Conservation (phyloP, 345 rosid species). For the Arabidopsis suecica region DNA sequence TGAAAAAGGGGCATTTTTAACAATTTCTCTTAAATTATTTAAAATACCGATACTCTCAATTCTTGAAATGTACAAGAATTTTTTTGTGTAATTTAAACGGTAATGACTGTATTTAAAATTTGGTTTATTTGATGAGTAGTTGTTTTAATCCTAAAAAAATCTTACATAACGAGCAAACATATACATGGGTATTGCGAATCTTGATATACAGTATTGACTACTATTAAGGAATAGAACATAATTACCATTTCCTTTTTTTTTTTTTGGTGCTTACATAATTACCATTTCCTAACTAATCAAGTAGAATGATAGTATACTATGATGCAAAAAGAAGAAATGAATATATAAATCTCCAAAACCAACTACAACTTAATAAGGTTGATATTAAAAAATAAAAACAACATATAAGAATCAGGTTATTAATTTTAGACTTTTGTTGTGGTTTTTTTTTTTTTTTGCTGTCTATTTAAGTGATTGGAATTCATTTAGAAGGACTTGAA, state of each 20-base stretch:
- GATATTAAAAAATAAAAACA: background rate
- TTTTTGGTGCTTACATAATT: too few species aligned
- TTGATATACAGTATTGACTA: background rate
- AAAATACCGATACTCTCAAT: background rate
- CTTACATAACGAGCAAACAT: too few species aligned
- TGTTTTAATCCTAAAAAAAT: too few species aligned
- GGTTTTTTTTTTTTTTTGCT: too few species aligned
- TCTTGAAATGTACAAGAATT: background rate
- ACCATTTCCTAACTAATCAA: conserved; percentile 6
- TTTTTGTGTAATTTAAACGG: too few species aligned
- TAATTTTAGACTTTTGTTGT: background rate
- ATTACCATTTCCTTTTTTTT: conserved; percentile 3
- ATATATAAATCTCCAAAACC: background rate
- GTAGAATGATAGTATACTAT: background rate
- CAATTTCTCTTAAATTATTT: too few species aligned
- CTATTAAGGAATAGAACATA: background rate
- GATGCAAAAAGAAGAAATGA: background rate
- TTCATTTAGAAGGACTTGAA: background rate
- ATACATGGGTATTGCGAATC: too few species aligned
- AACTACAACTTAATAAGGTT: too few species aligned
- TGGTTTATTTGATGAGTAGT: too few species aligned
- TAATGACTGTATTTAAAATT: too few species aligned
- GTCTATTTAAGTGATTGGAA: background rate
- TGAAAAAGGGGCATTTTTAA: too few species aligned
- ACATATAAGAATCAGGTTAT: background rate